Conservation (phyloP, 768 basidiomycete species). For the Epithele typhae region DNA sequence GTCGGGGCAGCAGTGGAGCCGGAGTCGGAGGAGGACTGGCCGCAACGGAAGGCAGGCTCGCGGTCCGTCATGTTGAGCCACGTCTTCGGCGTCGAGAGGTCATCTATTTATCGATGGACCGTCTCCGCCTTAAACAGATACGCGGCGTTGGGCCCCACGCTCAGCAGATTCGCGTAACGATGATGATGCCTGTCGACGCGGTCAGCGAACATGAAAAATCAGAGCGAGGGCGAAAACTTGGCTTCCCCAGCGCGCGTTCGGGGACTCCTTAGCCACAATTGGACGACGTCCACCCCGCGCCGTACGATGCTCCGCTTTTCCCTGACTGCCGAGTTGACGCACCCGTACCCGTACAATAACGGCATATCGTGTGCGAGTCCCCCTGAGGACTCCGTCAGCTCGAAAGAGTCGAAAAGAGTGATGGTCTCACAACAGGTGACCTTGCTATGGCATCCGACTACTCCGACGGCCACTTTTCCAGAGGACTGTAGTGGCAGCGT, state of each 20-base stretch:
- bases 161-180: constrained; percentile 56
- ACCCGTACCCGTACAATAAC: constrained; percentile 61
- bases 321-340: constrained; percentile 43
- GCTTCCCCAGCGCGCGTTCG: constrained; percentile 23
- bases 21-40: no score
- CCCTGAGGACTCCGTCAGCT: constrained; percentile 43
- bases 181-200: constrained; percentile 29
- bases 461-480: constrained; percentile 55
- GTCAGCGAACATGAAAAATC: no score
- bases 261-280: constrained; percentile 33
- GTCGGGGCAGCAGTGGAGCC: no score
- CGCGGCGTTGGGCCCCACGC: constrained; percentile 61
- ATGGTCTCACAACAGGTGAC: constrained; percentile 59
- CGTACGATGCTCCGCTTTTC: constrained; percentile 58
- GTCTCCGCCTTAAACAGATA: constrained; percentile 67
- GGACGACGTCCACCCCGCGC: constrained; percentile 52
- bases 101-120: constrained; percentile 62
- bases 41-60: no score
- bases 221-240: constrained; percentile 29
- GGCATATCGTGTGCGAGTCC: constrained; percentile 45
- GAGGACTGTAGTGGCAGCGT: constrained; percentile 66
- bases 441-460: constrained; percentile 71
- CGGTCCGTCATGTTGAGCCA: no score
- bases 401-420: constrained; percentile 66
- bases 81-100: constrained; percentile 55